These are phyloP conservation scores for Neofusicoccum umdonicola DNA, from an alignment of 2,329 filamentous ascomycete genomes.

Conservation along the genomic window DNA sequence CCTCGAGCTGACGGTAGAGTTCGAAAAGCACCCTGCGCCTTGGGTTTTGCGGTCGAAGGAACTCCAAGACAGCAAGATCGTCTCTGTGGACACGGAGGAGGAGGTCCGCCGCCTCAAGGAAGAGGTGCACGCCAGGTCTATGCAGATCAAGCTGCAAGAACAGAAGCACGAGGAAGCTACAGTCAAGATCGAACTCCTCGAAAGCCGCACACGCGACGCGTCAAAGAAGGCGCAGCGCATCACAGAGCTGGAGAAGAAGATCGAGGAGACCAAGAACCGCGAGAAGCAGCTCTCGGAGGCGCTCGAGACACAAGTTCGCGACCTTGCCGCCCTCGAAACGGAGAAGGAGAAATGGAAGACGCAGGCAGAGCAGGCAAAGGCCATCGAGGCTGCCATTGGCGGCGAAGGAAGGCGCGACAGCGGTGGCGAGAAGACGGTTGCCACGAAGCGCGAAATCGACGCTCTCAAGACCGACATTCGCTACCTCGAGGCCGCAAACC, in stretches of 20 bases:
- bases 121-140: constrained; percentile 72
- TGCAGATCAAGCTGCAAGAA: constrained; percentile 54
- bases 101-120: constrained; percentile 78
- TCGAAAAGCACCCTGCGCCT: constrained; percentile 72
- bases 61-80: constrained; percentile 75
- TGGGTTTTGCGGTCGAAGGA: constrained; percentile 83
- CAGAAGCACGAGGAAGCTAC: constrained; percentile 80
- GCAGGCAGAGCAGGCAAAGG: constrained; percentile 16
- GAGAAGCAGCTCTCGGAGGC: constrained; percentile 15
- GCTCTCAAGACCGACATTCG: constrained; percentile 13
- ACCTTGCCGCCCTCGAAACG: constrained; percentile 14
- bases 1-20: constrained; percentile 46
- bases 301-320: constrained; percentile 11
- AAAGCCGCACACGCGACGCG: constrained; percentile 81
- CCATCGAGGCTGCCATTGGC: constrained; percentile 7
- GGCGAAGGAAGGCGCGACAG: constrained; percentile 6
- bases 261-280: constrained; percentile 11
- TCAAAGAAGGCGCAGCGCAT: constrained; percentile 62
- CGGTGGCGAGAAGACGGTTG: constrained; percentile 17
- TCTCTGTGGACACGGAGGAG: constrained; percentile 79
- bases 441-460: constrained; percentile 19
- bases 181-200: constrained; percentile 91
- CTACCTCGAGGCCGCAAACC: constrained; percentile 15
- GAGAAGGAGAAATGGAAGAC: constrained; percentile 19
- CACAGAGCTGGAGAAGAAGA: constrained; percentile 15